Conservation (phyloP, 345 rosid genomes). For the Cardiospermum halicacabum region DNA sequence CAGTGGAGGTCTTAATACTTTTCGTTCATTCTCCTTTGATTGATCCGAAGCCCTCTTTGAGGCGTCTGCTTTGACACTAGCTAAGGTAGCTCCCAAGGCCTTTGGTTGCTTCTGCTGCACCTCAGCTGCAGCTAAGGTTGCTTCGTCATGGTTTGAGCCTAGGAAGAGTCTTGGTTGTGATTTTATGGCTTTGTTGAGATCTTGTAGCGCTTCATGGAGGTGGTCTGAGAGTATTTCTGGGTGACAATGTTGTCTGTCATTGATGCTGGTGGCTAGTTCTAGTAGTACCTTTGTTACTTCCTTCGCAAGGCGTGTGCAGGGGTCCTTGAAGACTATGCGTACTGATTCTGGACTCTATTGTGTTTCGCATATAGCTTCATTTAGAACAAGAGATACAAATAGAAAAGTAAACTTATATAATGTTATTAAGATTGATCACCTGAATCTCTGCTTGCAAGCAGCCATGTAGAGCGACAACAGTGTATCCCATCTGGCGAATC, state of each 20-base stretch:
- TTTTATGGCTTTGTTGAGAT: slow-evolving; percentile 63
- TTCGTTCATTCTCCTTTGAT: slow-evolving; percentile 36
- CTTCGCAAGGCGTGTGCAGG: slow-evolving; percentile 61
- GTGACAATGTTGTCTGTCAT: slow-evolving; percentile 59
- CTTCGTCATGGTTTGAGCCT: slow-evolving; percentile 46
- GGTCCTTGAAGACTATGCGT: slow-evolving; percentile 63
- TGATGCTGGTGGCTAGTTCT: slow-evolving; percentile 59
- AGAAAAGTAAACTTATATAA: no score
- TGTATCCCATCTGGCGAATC: slow-evolving; percentile 80
- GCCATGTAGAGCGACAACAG: slow-evolving; percentile 77
- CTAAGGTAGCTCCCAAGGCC: slow-evolving; percentile 26
- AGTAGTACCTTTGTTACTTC: slow-evolving; percentile 60
- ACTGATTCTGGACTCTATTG: slow-evolving; percentile 63
- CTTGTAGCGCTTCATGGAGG: slow-evolving; percentile 72
- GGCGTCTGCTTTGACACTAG: slow-evolving; percentile 62
- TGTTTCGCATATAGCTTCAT: no score
- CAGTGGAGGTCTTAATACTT: slow-evolving; percentile 56
- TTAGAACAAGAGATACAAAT: no score
- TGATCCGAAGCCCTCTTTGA: slow-evolving; percentile 33
- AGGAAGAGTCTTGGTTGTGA: slow-evolving; percentile 78
- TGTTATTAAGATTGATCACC: no score
- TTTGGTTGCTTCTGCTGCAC: slow-evolving; percentile 32
- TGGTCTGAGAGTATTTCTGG: slow-evolving; percentile 74
- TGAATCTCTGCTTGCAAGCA: slow-evolving; percentile 78
- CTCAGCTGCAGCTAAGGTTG: slow-evolving; percentile 41